Evolutionary conservation across 768 basidiomycete genomes (phyloP).

Genomic region (Pleurotus platypus): DNA sequence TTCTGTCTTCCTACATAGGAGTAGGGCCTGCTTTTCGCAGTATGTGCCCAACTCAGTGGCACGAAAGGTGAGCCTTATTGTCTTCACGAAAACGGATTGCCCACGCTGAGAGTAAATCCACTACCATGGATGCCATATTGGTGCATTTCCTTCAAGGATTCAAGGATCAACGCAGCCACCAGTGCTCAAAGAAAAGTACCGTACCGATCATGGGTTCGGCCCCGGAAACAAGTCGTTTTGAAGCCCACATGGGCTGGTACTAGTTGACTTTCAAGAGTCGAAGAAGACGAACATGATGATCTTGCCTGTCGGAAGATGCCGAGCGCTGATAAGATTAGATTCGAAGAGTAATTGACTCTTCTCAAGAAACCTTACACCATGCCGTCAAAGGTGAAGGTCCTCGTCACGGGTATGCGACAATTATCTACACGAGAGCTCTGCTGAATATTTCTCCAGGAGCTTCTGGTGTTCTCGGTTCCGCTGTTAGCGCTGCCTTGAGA

Average conservation of each 20-base stretch:
- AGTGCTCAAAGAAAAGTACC: no score
- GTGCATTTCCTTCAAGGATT: no score
- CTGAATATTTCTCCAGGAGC: constrained; percentile 53
- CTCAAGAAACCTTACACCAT: constrained; percentile 8
- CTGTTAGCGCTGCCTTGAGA: constrained; percentile 65
- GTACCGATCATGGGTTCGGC: no score
- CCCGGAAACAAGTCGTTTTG: no score
- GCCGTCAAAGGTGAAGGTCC: constrained; percentile 38
- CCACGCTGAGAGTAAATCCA: neutral
- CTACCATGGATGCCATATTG: no score
- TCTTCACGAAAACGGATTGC: neutral
- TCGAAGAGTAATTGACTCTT: neutral
- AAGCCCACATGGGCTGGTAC: no score
- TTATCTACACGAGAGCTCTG: neutral
- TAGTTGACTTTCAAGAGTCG: no score
- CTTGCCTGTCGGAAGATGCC: neutral
- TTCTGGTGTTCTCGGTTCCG: constrained; percentile 86
- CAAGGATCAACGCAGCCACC: no score
- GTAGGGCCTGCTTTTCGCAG: neutral
- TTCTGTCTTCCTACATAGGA: neutral
- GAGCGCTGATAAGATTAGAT: constrained; percentile 7
- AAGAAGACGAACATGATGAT: no score
- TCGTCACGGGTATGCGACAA: constrained; percentile 51
- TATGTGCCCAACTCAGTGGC: neutral
- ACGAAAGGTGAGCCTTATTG: neutral